Evolutionary conservation across 2,329 filamentous ascomycete species (phyloP).

Genomic region (Fusarium chaquense): DNA sequence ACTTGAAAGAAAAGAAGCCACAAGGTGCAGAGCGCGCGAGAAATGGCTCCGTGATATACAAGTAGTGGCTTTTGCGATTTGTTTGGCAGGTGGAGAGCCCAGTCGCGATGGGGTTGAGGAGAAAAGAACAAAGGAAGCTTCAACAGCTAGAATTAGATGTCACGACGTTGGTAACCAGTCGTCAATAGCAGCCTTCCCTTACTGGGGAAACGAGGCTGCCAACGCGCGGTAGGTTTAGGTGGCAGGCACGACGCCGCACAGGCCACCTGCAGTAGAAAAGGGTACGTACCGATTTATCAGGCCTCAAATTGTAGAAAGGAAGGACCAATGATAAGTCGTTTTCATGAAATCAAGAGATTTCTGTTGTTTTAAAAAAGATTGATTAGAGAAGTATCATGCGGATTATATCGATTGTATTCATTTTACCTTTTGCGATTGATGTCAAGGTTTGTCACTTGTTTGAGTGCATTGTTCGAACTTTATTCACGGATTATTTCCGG

Average conservation of each 20-base stretch:
- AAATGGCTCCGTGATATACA: conserved; percentile 1
- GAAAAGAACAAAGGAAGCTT: conserved; percentile 40
- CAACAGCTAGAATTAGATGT: conserved; percentile 32
- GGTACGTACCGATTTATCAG: conserved; percentile 21
- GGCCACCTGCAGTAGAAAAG: conserved; percentile 17
- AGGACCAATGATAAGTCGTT: background rate
- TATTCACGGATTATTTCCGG: background rate
- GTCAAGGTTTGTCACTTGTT: background rate
- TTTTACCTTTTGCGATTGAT: background rate
- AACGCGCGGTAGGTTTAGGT: conserved; percentile 11
- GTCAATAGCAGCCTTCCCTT: conserved; percentile 37
- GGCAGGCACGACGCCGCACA: conserved; percentile 35
- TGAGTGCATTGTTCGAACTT: background rate
- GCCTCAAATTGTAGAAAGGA: background rate
- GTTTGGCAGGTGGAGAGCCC: conserved; percentile 25
- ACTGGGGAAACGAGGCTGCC: conserved; percentile 45
- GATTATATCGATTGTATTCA: background rate
- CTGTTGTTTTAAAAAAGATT: too few species aligned
- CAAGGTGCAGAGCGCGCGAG: conserved; percentile 9
- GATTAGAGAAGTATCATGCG: too few species aligned
- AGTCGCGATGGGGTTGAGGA: conserved; percentile 44
- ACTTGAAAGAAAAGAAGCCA: conserved; percentile 35
- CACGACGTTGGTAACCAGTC: conserved; percentile 42
- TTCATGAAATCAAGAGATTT: background rate
- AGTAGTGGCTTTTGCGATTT: conserved; percentile 21